phyloP scores from a whole-genome alignment of 2,329 filamentous ascomycete species.

The Fusarium nisikadoi region DNA sequence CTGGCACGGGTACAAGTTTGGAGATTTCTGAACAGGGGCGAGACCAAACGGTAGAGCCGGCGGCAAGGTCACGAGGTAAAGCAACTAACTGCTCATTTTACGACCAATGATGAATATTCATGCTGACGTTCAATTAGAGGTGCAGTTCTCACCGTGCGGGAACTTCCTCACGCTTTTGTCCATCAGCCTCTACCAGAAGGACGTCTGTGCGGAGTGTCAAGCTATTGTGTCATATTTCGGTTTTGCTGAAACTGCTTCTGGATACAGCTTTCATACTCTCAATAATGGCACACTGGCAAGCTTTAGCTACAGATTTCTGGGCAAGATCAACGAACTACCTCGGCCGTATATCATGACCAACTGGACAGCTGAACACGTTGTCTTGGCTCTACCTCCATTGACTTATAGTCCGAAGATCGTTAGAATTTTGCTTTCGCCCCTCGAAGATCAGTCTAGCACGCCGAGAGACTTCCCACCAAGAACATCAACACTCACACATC shows the following conservation, averaged over 20 bases:
- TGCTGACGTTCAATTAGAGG: neutral
- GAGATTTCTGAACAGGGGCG: neutral
- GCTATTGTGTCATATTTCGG: neutral
- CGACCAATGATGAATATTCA: rapidly evolving
- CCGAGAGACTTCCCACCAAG: rapidly evolving
- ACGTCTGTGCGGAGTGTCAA: neutral
- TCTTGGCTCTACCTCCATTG: neutral
- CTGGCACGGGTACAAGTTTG: neutral
- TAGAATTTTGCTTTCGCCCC: neutral
- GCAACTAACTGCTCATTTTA: rapidly evolving
- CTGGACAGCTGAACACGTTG: neutral
- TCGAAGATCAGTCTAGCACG: rapidly evolving
- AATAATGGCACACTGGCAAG: too few relatives aligned
- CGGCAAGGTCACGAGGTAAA: neutral
- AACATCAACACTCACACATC: neutral
- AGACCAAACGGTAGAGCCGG: rapidly evolving
- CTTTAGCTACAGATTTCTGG: neutral
- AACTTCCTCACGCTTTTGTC: neutral
- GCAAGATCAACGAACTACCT: neutral
- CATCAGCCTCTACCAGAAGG: neutral
- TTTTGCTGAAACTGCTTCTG: neutral
- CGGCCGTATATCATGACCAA: neutral
- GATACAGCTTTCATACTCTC: neutral
- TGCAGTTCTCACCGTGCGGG: neutral
- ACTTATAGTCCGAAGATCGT: neutral